Conservation (phyloP, 1,139 yeast genomes). For the Debaryomyces udenii region DNA sequence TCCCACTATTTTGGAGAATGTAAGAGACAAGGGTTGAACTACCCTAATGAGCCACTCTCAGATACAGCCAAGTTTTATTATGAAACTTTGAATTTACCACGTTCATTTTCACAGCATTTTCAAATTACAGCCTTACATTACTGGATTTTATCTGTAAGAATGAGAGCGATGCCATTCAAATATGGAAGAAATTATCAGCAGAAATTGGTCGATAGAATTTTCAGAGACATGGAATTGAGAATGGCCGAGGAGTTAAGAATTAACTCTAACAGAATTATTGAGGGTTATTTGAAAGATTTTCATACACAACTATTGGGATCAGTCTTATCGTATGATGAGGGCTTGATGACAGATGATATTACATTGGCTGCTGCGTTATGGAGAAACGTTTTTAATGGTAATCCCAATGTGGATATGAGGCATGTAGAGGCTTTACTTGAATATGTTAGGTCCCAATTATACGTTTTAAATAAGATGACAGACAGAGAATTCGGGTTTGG, state of each 20-base stretch:
- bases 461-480: constrained; percentile 78
- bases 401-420: constrained; percentile 77
- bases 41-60: constrained; percentile 67
- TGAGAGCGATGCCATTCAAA: constrained; percentile 94
- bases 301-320: constrained; percentile 89
- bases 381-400: constrained; percentile 90
- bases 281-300: constrained; percentile 85
- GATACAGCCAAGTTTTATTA: constrained; percentile 73
- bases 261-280: constrained; percentile 79
- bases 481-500: constrained; percentile 96
- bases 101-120: constrained; percentile 91
- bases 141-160: constrained; percentile 91
- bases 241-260: constrained; percentile 85
- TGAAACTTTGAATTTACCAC: constrained; percentile 78
- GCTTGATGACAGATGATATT: constrained; percentile 77
- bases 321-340: constrained; percentile 92
- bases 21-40: constrained; percentile 79
- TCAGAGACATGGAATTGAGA: constrained; percentile 85
- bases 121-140: constrained; percentile 88
- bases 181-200: constrained; percentile 91
- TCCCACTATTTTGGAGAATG: constrained; percentile 84
- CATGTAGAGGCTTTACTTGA: constrained; percentile 87
- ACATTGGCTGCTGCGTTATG: constrained; percentile 86
- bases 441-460: constrained; percentile 85
- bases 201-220: constrained; percentile 84